Evolutionary conservation across 805 yeast genomes (phyloP).

Genomic region (Starmerella sp.): DNA sequence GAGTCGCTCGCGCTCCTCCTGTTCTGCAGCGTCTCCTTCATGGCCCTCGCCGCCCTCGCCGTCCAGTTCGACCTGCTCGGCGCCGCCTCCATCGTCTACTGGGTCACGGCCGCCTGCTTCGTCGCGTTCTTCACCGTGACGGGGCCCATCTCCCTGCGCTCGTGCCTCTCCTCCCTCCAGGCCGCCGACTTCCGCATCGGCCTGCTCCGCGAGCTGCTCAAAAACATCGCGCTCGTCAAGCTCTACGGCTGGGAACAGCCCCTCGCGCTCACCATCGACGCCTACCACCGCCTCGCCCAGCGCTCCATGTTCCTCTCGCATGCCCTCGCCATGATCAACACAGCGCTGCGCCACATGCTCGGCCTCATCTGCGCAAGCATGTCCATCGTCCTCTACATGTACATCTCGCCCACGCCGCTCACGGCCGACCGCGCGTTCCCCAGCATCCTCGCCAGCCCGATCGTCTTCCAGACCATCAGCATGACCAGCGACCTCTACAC

Average conservation of each 20-base stretch:
- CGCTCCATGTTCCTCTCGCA: background rate
- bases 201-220: slow-evolving; percentile 62
- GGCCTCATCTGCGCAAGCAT: background rate
- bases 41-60: background rate
- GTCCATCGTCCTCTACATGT: background rate
- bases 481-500: slow-evolving; percentile 32
- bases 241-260: slow-evolving; percentile 86
- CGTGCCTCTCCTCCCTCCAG: no score
- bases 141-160: no score
- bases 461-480: slow-evolving; percentile 34
- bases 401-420: background rate
- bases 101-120: background rate
- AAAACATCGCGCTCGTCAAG: slow-evolving; percentile 67
- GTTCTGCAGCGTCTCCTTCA: background rate
- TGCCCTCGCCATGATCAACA: background rate
- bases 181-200: slow-evolving; percentile 58
- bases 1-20: background rate
- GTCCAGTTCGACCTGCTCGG: background rate
- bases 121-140: slow-evolving; percentile 22
- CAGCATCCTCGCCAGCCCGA: slow-evolving; percentile 15
- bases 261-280: slow-evolving; percentile 40
- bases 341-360: background rate
- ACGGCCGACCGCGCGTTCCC: background rate
- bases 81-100: background rate
- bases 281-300: slow-evolving; percentile 1